These are phyloP conservation scores for Ganoderma multipileum DNA, from an alignment of 1,284 basidiomycete species.

Conservation along the genomic window DNA sequence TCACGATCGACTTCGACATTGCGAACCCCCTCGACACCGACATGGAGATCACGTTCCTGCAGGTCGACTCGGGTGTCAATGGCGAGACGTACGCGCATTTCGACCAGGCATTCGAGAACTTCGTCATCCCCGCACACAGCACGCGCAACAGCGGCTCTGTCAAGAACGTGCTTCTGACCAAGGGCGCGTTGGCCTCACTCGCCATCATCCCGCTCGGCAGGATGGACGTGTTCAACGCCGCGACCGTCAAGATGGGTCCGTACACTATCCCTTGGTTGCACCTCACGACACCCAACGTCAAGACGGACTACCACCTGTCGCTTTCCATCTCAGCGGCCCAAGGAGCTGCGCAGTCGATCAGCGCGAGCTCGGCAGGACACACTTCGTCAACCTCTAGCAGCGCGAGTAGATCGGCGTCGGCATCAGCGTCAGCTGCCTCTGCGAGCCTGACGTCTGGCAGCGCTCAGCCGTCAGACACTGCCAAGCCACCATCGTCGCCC, in stretches of 20 bases:
- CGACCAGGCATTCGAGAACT: conserved; percentile 56
- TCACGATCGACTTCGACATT: conserved; percentile 59
- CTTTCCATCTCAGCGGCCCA: not conserved
- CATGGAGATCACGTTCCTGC: conserved; percentile 60
- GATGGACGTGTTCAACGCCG: conserved; percentile 58
- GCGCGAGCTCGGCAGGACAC: conserved; percentile 1
- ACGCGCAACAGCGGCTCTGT: conserved; percentile 65
- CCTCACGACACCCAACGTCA: conserved; percentile 1
- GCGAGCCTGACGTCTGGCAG: not conserved
- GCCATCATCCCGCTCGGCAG: conserved; percentile 58
- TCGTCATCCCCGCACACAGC: conserved; percentile 61
- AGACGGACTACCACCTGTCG: conserved; percentile 5
- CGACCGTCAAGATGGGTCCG: conserved; percentile 48
- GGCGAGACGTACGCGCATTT: conserved; percentile 65
- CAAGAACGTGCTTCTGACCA: conserved; percentile 59
- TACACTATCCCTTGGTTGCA: conserved; percentile 18
- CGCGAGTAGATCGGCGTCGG: not conserved
- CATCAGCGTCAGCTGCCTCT: not conserved
- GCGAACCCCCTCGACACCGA: conserved; percentile 65
- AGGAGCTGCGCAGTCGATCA: not conserved
- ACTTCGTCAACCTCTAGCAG: not conserved
- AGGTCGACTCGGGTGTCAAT: conserved; percentile 59
- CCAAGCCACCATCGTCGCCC: not conserved
- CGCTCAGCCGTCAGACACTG: not conserved
- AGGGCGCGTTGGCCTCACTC: conserved; percentile 62